Percentiles rank a stretch among this genome's conserved stretches.
These are phyloP conservation scores for Ormosia semicastrata DNA, from an alignment of 306 rosid genomes.

Conservation along the genomic window DNA sequence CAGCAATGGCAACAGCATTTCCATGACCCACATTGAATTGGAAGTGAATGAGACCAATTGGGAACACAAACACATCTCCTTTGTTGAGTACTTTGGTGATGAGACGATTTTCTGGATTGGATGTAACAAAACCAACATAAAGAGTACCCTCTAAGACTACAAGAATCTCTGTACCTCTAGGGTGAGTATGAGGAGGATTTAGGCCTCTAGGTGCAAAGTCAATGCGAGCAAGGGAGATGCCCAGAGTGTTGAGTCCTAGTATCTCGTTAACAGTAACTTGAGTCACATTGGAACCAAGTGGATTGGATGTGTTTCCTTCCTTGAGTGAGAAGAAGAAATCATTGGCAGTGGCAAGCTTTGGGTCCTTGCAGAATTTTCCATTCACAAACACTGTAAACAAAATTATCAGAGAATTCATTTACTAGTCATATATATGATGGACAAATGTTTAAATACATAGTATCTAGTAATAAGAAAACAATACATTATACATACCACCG, in stretches of 20 bases:
- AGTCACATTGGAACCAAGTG: conserved; percentile 16
- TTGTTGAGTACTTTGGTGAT: conserved; percentile 21
- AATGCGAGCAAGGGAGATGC: conserved; percentile 13
- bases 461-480: background rate
- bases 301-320: conserved; percentile 16
- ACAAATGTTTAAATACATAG: no score
- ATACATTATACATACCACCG: background rate
- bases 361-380: conserved; percentile 42
- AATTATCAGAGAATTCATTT: background rate
- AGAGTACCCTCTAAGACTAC: conserved; percentile 35
- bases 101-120: conserved; percentile 18
- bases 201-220: conserved; percentile 10
- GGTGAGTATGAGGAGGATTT: conserved; percentile 25
- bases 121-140: conserved; percentile 36
- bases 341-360: conserved; percentile 1
- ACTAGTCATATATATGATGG: no score
- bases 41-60: conserved; percentile 36
- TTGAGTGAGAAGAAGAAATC: conserved; percentile 29
- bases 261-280: background rate
- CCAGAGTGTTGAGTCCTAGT: conserved; percentile 19
- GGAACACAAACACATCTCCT: conserved; percentile 27
- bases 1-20: conserved; percentile 25
- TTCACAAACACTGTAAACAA: conserved; percentile 34
- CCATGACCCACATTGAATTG: conserved; percentile 25
- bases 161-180: conserved; percentile 17